phyloP scores from a whole-genome alignment of 1,284 basidiomycete genomes.

The Cutaneotrichosporon arboriforme region DNA sequence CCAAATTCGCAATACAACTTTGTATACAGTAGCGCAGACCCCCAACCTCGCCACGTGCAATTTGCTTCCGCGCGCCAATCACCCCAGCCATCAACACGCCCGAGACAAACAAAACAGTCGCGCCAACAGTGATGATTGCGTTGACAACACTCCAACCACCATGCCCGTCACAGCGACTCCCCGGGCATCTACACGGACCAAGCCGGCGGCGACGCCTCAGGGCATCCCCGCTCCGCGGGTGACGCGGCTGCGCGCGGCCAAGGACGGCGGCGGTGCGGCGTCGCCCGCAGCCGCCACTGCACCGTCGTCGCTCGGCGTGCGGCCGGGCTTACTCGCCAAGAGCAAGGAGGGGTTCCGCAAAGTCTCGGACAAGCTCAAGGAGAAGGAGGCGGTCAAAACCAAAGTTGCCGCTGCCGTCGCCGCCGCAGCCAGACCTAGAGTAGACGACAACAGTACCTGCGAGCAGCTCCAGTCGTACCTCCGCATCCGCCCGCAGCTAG shows the following conservation, averaged over 20 bases:
- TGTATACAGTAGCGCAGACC: too few species aligned
- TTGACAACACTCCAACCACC: too few species aligned
- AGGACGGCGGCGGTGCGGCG: not conserved
- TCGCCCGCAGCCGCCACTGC: not conserved
- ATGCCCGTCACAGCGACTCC: not conserved
- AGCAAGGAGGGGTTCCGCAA: conserved; percentile 38
- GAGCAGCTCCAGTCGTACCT: conserved; percentile 45
- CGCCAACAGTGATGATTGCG: not conserved
- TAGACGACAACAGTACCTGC: not conserved
- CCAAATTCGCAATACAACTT: too few species aligned
- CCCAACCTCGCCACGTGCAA: too few species aligned
- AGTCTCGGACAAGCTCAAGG: conserved; percentile 38
- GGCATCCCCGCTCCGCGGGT: not conserved
- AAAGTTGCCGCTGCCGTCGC: too few species aligned
- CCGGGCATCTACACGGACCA: not conserved
- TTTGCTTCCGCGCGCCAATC: not conserved
- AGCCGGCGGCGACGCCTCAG: not conserved
- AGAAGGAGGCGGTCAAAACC: conserved; percentile 24
- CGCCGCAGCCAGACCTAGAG: not conserved
- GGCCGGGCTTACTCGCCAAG: conserved; percentile 28
- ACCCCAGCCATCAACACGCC: too few species aligned
- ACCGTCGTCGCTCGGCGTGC: not conserved
- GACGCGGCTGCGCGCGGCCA: not conserved
- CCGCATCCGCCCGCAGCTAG: conserved; percentile 45
- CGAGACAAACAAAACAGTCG: conserved; percentile 3